These are phyloP conservation scores for Fusarium beomiforme DNA, from an alignment of 2,329 filamentous ascomycete genomes.

Conservation along the genomic window DNA sequence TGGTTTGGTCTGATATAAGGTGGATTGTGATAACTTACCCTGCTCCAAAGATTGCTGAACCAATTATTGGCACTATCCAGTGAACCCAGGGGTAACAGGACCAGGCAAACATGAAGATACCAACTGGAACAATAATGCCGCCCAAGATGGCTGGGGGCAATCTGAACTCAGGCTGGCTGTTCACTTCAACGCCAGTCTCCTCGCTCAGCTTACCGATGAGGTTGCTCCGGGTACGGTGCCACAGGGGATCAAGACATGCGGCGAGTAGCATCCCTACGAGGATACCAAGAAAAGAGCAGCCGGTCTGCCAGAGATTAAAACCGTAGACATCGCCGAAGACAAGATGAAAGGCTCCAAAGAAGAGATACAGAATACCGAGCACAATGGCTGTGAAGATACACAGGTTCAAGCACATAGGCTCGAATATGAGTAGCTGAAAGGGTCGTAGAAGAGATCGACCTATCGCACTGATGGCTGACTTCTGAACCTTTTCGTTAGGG, in stretches of 20 bases:
- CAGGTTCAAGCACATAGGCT: slow-evolving; percentile 87
- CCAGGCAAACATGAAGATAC: slow-evolving; percentile 91
- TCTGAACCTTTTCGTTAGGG: slow-evolving; percentile 77
- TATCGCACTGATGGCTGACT: slow-evolving; percentile 72
- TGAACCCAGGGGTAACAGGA: slow-evolving; percentile 79
- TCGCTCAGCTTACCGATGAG: slow-evolving; percentile 65
- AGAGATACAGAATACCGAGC: slow-evolving; percentile 89
- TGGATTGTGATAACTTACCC: slow-evolving; percentile 67
- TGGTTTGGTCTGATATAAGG: slow-evolving; percentile 4
- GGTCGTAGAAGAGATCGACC: slow-evolving; percentile 71
- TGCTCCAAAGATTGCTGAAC: slow-evolving; percentile 74
- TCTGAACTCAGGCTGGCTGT: slow-evolving; percentile 86
- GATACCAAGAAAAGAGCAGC: slow-evolving; percentile 80
- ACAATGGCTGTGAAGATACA: slow-evolving; percentile 86
- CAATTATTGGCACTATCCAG: slow-evolving; percentile 81
- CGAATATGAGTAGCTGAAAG: slow-evolving; percentile 80
- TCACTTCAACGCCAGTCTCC: slow-evolving; percentile 62
- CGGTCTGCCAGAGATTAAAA: slow-evolving; percentile 82
- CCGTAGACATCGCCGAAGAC: slow-evolving; percentile 80
- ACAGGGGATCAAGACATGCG: slow-evolving; percentile 72
- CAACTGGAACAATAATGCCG: slow-evolving; percentile 79
- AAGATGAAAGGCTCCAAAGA: slow-evolving; percentile 87
- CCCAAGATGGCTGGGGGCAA: slow-evolving; percentile 80
- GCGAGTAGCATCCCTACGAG: slow-evolving; percentile 73
- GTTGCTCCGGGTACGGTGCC: slow-evolving; percentile 67